A percentile compares a stretch with the other conserved stretches of the same genome.
Evolutionary conservation across 1,284 basidiomycete genomes (phyloP).

Genomic region (Cutaneotrichosporon daszewskae): DNA sequence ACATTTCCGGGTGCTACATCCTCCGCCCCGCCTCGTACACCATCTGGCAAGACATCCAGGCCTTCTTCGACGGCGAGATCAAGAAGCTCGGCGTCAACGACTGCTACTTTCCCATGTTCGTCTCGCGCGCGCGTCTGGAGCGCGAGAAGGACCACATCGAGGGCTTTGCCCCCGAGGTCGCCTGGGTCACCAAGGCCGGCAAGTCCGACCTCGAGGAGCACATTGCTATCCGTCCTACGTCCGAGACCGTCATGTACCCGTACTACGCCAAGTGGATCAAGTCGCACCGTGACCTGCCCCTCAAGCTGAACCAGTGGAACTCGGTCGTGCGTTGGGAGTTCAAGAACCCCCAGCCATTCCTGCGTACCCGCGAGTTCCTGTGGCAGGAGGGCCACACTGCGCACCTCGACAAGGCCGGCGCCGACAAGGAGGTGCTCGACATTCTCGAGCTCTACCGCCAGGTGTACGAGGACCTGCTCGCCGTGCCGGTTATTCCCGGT

Average conservation of each 20-base stretch:
- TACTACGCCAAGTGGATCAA: conserved; percentile 99
- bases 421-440: conserved; percentile 82
- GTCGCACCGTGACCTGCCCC: conserved; percentile 90
- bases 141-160: conserved; percentile 98
- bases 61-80: conserved; percentile 89
- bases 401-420: conserved; percentile 79
- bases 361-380: conserved; percentile 96
- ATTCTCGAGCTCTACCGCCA: conserved; percentile 94
- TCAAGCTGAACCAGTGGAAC: conserved; percentile 99
- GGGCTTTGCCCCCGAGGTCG: conserved; percentile 99
- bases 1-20: conserved; percentile 97
- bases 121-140: conserved; percentile 87
- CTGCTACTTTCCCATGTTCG: conserved; percentile 99
- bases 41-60: conserved; percentile 95
- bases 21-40: conserved; percentile 95
- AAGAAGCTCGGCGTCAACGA: conserved; percentile 94
- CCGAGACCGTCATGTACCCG: conserved; percentile 97
- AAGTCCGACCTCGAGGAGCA: conserved; percentile 91
- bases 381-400: conserved; percentile 99
- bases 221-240: conserved; percentile 96
- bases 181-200: conserved; percentile 96
- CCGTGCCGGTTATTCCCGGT: conserved; percentile 93
- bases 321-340: conserved; percentile 99
- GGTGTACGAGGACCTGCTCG: conserved; percentile 95
- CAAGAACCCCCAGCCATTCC: conserved; percentile 97